Percentiles rank a stretch among this genome's conserved stretches.
Evolutionary conservation across 768 basidiomycete genomes (phyloP).

Genomic region (Phlegmacium glaucopus): DNA sequence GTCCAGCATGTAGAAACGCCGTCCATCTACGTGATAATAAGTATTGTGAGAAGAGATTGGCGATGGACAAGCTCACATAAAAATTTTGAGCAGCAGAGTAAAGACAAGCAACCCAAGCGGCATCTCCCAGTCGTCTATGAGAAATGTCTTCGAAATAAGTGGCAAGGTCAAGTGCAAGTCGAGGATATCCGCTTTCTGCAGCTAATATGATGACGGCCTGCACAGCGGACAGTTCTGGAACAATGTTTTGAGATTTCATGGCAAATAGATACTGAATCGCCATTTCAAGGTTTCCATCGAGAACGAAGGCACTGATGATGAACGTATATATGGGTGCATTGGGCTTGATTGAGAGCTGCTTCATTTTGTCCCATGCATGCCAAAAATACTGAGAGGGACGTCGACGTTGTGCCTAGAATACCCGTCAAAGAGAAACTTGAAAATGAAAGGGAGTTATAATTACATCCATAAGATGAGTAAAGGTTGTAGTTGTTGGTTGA

Average conservation of each 20-base stretch:
- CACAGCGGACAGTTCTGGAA: slow-evolving; percentile 46
- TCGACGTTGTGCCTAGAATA: slow-evolving; percentile 44
- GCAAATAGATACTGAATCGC: slow-evolving; percentile 58
- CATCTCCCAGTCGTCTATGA: slow-evolving; percentile 46
- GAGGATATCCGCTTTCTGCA: slow-evolving; percentile 50
- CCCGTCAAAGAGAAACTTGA: background rate
- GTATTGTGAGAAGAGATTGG: background rate
- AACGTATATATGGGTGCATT: slow-evolving; percentile 50
- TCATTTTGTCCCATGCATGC: slow-evolving; percentile 55
- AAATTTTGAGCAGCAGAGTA: slow-evolving; percentile 57
- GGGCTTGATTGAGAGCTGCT: slow-evolving; percentile 42
- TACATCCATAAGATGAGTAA: slow-evolving; percentile 62
- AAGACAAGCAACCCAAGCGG: slow-evolving; percentile 67
- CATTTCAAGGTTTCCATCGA: slow-evolving; percentile 57
- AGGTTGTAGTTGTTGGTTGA: slow-evolving; percentile 45
- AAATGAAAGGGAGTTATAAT: slow-evolving; percentile 11
- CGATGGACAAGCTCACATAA: slow-evolving; percentile 50
- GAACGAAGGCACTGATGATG: slow-evolving; percentile 46
- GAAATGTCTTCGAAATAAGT: slow-evolving; percentile 54
- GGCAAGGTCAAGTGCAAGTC: slow-evolving; percentile 72
- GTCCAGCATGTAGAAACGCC: slow-evolving; percentile 67
- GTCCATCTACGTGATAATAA: slow-evolving; percentile 46
- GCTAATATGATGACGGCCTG: slow-evolving; percentile 53
- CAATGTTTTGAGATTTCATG: slow-evolving; percentile 50
- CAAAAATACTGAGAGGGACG: slow-evolving; percentile 38